Evolutionary conservation across 371 early-diverging fungal species (phyloP).

Genomic region (Capniomyces stellatus): DNA sequence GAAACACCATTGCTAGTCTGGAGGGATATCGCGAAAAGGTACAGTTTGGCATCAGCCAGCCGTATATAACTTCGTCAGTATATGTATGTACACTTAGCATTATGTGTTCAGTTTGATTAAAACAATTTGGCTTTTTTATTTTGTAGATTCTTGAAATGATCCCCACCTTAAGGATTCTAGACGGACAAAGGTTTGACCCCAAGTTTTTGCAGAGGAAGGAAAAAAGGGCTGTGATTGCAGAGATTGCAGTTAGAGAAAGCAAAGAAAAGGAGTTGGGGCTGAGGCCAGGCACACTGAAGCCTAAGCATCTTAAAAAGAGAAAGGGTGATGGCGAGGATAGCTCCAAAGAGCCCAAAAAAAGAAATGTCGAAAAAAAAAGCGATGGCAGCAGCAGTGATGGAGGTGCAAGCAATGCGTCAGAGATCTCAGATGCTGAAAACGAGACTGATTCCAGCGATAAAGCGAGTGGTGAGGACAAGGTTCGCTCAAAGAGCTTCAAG

Average conservation of each 20-base stretch:
- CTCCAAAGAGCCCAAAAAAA: neutral
- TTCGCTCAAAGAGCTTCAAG: no score
- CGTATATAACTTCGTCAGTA: neutral
- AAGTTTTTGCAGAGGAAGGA: constrained; percentile 50
- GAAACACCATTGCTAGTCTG: constrained; percentile 51
- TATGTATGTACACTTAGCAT: neutral
- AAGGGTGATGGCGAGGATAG: neutral
- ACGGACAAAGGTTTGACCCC: constrained; percentile 63
- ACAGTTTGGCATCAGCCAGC: constrained; percentile 6
- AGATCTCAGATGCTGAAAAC: no score
- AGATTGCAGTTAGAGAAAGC: neutral
- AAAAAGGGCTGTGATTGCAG: constrained; percentile 15
- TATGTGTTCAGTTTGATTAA: neutral
- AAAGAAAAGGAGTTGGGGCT: constrained; percentile 1
- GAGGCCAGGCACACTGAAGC: constrained; percentile 1
- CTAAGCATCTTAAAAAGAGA: neutral
- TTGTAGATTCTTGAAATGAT: constrained; percentile 27
- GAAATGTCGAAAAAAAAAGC: neutral
- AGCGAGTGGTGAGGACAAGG: neutral
- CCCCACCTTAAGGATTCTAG: constrained; percentile 55
- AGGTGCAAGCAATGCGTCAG: no score
- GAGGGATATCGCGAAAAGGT: constrained; percentile 43
- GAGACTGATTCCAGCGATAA: no score
- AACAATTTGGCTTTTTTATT: neutral
- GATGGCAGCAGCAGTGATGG: neutral